Evolutionary conservation across 2,329 filamentous ascomycete genomes (phyloP).

Genomic region (Fusarium sp.): DNA sequence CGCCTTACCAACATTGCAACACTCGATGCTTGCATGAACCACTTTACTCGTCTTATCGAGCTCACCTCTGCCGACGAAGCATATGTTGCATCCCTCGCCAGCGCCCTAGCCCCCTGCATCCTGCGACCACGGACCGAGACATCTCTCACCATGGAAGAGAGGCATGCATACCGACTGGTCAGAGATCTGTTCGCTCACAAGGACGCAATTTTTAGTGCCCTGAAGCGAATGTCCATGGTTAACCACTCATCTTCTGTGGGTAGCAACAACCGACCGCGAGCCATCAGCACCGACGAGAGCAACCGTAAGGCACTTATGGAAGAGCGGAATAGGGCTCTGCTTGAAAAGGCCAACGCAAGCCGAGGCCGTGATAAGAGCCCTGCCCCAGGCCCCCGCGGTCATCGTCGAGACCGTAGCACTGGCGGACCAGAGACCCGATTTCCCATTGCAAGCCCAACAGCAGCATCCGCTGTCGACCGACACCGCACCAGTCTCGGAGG

Average conservation of each 20-base stretch:
- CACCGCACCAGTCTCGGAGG: constrained; percentile 62
- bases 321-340: constrained; percentile 85
- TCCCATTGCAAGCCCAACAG: constrained; percentile 77
- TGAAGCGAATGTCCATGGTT: constrained; percentile 87
- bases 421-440: constrained; percentile 81
- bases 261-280: constrained; percentile 74
- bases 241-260: constrained; percentile 70
- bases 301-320: constrained; percentile 95
- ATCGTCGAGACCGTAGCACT: constrained; percentile 84
- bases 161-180: constrained; percentile 88
- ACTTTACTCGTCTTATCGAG: constrained; percentile 96
- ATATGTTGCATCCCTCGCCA: constrained; percentile 80
- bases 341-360: constrained; percentile 71
- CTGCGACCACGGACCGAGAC: constrained; percentile 88
- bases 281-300: constrained; percentile 94
- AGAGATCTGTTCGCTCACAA: constrained; percentile 95
- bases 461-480: constrained; percentile 61
- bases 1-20: constrained; percentile 97
- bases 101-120: constrained; percentile 83
- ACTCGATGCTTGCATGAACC: constrained; percentile 97
- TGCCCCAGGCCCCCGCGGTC: constrained; percentile 68
- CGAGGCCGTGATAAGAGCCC: constrained; percentile 82
- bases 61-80: constrained; percentile 94
- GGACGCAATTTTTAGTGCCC: constrained; percentile 91
- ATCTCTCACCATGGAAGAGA: constrained; percentile 94